A percentile compares a stretch with the other conserved stretches of the same genome.
Evolutionary conservation across 1,284 basidiomycete genomes (phyloP).

Genomic region (Thecaphora frezii): DNA sequence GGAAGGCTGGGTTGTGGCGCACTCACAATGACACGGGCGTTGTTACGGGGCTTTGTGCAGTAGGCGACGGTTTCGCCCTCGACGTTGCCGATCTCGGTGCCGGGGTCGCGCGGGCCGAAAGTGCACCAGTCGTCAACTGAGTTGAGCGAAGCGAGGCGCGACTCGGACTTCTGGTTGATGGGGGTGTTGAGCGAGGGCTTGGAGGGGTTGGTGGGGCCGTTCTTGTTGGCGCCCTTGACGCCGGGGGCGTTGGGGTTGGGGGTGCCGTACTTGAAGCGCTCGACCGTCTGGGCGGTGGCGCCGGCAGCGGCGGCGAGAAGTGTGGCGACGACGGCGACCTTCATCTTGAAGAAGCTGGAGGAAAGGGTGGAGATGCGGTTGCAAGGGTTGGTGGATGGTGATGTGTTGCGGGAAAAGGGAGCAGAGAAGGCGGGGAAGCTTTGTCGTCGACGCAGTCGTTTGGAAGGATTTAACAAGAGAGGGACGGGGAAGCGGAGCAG

Average conservation of each 20-base stretch:
- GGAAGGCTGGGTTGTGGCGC: not conserved
- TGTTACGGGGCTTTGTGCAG: slow-evolving; percentile 66
- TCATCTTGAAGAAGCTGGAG: slow-evolving; percentile 18
- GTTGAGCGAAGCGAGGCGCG: slow-evolving; percentile 50
- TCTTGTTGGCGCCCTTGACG: slow-evolving; percentile 36
- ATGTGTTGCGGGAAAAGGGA: not conserved
- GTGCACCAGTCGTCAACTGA: slow-evolving; percentile 55
- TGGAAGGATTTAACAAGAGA: too few species aligned
- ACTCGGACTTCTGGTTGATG: slow-evolving; percentile 50
- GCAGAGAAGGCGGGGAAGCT: too few species aligned
- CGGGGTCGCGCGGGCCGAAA: slow-evolving; percentile 59
- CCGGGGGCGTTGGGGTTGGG: slow-evolving; percentile 41
- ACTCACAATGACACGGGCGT: slow-evolving; percentile 53
- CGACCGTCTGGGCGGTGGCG: slow-evolving; percentile 17
- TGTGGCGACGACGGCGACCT: slow-evolving; percentile 20
- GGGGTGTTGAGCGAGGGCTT: slow-evolving; percentile 45
- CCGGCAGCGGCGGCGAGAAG: slow-evolving; percentile 15
- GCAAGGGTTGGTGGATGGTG: too few species aligned
- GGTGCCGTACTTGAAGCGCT: slow-evolving; percentile 50
- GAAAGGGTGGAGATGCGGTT: not conserved
- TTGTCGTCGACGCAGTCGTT: too few species aligned
- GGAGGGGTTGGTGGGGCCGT: slow-evolving; percentile 52
- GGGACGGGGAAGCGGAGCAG: too few species aligned
- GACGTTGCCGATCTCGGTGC: slow-evolving; percentile 65
- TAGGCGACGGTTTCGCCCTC: slow-evolving; percentile 72